Conservation (phyloP, 352 stramenopile genomes). For the Aphanomyces cochlioides region DNA sequence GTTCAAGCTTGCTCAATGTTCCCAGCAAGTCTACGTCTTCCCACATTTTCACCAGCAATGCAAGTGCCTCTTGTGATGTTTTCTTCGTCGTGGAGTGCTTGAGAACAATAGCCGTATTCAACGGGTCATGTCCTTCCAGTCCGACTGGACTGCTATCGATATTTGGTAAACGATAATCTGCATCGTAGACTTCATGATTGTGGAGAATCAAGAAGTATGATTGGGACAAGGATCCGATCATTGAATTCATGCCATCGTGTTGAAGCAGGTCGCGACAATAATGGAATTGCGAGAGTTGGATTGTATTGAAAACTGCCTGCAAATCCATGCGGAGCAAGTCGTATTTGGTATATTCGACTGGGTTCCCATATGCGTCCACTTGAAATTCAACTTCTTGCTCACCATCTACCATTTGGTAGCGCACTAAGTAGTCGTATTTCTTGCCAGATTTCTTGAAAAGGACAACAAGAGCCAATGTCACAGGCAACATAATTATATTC, state of each 20-base stretch:
- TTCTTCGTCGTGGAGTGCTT: neutral
- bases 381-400: constrained; percentile 57
- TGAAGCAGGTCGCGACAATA: constrained; percentile 41
- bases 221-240: constrained; percentile 45
- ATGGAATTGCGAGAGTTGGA: constrained; percentile 39
- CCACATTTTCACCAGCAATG: constrained; percentile 14
- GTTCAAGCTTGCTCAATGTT: constrained; percentile 4
- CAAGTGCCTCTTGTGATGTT: neutral
- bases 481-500: constrained; percentile 58
- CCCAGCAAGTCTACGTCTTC: constrained; percentile 6
- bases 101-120: neutral
- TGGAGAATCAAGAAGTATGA: constrained; percentile 61
- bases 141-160: neutral
- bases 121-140: neutral
- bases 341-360: constrained; percentile 44
- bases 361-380: constrained; percentile 59
- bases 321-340: constrained; percentile 58
- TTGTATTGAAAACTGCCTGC: constrained; percentile 43
- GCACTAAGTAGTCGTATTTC: constrained; percentile 57
- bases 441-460: constrained; percentile 71
- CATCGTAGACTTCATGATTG: constrained; percentile 47
- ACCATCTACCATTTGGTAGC: constrained; percentile 60
- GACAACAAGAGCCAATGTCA: constrained; percentile 57
- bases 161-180: neutral
- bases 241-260: constrained; percentile 32